Evolutionary conservation across 345 rosid genomes (phyloP), one percentile per base, ranked within the genome.

Genomic region (Citrus maxima): DNA sequence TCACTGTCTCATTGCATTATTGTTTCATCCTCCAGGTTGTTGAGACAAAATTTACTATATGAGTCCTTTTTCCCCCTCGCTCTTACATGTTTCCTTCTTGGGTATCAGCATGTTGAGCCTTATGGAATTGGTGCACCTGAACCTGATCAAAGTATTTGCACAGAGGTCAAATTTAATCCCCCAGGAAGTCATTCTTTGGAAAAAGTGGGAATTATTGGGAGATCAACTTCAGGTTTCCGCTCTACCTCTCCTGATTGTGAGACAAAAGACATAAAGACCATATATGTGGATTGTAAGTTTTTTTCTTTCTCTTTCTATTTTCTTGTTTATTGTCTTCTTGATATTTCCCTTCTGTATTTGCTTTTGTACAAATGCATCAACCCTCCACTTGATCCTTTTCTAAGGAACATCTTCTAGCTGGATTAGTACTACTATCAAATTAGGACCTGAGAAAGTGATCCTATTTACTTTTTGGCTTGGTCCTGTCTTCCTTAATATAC

Each of bases 261-360:
- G 65, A 77, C 84, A 25, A 92, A 90, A 77, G 98, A 93, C 77
- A 96, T 96, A 73, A 96, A 96, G 88, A 96, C 90, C 86, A 96
- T 96, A 84, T 96, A 94, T 78, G 88, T 96, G 42, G 99, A 96
- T 79, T 86, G 99, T 96, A 90, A 90, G 98, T 93, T 54, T 49
- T 70, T 70, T 67, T 69, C 66, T 61, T n/a, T 25, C 28, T 6
- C 40, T 70, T 60, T 13, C 8, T 62, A 21, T 60, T 62, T 46
- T 63, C 64, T 55, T 65, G 22, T 42, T 21, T 63, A 40, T 10
- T 14, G 34, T 1, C 49, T 25, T 19, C 66, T 67, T 66, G 54
- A 46, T 61, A 40, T 25, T 63, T 42, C 38, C 40, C 35, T 76
- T 27, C 60, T 32, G 25, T n/a, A 49, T 21, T 62, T 46, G 12